These are phyloP conservation scores for Salix caprea DNA, from an alignment of 345 rosid genomes.

Conservation along the genomic window DNA sequence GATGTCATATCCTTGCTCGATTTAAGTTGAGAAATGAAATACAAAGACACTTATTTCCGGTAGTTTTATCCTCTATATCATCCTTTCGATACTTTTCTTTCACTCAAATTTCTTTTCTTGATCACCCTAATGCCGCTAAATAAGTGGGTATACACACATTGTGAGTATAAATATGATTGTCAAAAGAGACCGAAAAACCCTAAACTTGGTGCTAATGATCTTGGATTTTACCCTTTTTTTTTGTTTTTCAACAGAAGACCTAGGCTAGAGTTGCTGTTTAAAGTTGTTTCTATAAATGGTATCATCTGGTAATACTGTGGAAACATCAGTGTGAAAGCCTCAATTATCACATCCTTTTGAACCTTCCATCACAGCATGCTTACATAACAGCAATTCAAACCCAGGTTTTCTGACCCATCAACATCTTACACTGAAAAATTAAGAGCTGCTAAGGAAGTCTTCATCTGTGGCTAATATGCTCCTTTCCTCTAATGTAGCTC, in stretches of 20 bases:
- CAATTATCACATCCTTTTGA: slow-evolving; percentile 15
- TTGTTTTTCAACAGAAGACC: neutral
- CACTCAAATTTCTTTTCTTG: neutral
- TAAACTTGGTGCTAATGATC: neutral
- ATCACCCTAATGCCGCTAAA: neutral
- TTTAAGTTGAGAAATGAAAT: too few species aligned
- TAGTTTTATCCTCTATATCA: neutral
- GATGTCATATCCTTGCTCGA: neutral
- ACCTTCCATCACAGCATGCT: slow-evolving; percentile 30
- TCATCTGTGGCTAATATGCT: slow-evolving; percentile 17
- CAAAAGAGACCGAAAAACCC: neutral
- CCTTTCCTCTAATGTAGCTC: slow-evolving; percentile 14
- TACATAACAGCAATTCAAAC: slow-evolving; percentile 24
- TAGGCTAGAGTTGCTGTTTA: slow-evolving; percentile 5
- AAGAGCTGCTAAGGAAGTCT: slow-evolving; percentile 33
- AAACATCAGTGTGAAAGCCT: slow-evolving; percentile 37
- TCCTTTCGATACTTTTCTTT: neutral
- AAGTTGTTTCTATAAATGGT: slow-evolving; percentile 15
- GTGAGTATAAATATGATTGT: neutral
- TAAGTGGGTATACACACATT: neutral
- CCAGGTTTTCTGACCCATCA: slow-evolving; percentile 58
- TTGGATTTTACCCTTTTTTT: neutral
- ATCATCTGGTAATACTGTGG: slow-evolving; percentile 26
- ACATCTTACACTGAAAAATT: slow-evolving; percentile 73
- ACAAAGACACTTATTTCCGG: neutral